Evolutionary conservation across 305 asterid genomes (phyloP), one percentile per base, ranked within the genome.

Genomic region (Monarda citriodora): DNA sequence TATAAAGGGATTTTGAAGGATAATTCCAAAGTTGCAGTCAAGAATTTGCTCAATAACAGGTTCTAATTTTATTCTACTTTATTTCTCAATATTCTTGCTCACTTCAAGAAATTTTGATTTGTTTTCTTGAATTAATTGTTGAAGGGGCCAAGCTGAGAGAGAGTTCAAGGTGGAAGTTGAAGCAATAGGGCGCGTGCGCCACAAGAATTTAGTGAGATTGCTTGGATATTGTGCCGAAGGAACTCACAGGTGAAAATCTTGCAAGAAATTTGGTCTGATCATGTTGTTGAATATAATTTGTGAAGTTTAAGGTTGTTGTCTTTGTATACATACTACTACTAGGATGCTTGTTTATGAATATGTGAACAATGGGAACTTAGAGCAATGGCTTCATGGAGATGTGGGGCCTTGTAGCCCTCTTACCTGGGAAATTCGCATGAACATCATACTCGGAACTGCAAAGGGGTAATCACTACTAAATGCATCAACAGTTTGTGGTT

Each of bases 131-230:
- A 11, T 51, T 62, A 59, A 11, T 51, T 62, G 7, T n/a, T 60
- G 13, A 67, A 92, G 98, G 76, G 97, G 98, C 50, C 98, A 92
- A 80, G 98, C 98, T 7, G 96, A 89, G 77, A 83, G 82, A 61
- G 98, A 92, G 67, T 92, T 92, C 65, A 92, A 89, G 85, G 98
- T 89, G 41, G 98, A 92, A 73, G 98, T 92, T 5, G 98, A 92
- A 69, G 98, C 86, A 22, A 92, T 92, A 54, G 98, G 98, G 41
- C 95, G 95, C 1, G 97, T 92, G 5, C 79, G 96, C 10, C 98
- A 92, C 53, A 92, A 92, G 91, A 89, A 89, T 76, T 71, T 92
- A 78, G 97, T 86, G 75, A 78, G 98, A 75, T 65, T 92, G 80
- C 92, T 92, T 46, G 98, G 97, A 64, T 92, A 87, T 53, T 89